These are phyloP conservation scores for Gymnopilus junonius DNA, from an alignment of 768 basidiomycete species.

Conservation along the genomic window DNA sequence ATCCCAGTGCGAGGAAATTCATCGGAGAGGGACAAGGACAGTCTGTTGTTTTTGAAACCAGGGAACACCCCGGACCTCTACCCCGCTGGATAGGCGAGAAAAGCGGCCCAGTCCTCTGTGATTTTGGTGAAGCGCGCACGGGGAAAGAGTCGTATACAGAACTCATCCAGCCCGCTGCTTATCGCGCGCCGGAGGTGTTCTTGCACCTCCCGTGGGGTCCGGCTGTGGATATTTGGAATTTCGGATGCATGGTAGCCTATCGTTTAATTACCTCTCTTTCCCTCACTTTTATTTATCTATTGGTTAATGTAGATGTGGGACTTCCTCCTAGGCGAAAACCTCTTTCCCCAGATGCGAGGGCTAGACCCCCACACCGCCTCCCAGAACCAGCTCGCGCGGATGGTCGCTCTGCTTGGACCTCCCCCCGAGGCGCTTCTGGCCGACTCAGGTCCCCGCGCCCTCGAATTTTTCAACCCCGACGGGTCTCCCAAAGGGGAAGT, in stretches of 20 bases:
- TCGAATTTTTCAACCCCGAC: slow-evolving; percentile 2
- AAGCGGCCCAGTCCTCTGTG: slow-evolving; percentile 20
- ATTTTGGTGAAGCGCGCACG: too few species aligned
- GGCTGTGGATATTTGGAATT: slow-evolving; percentile 34
- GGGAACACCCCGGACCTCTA: slow-evolving; percentile 12
- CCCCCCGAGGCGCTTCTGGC: not conserved
- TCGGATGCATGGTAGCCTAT: slow-evolving; percentile 34
- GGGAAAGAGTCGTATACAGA: slow-evolving; percentile 16
- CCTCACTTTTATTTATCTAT: not conserved
- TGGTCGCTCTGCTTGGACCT: too few species aligned
- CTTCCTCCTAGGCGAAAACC: not conserved
- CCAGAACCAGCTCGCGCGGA: too few species aligned
- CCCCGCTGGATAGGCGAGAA: slow-evolving; percentile 28
- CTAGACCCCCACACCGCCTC: not conserved
- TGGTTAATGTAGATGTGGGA: not conserved
- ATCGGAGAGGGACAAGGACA: too few species aligned
- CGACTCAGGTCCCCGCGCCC: slow-evolving; percentile 1
- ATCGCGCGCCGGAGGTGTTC: slow-evolving; percentile 35
- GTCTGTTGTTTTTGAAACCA: slow-evolving; percentile 18
- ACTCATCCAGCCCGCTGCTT: slow-evolving; percentile 27
- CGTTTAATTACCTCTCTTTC: too few species aligned
- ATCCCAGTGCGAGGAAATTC: slow-evolving; percentile 18
- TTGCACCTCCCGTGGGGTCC: slow-evolving; percentile 28
- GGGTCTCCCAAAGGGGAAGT: too few species aligned
- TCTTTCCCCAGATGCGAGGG: not conserved